Base-by-base conservation (phyloP, 441 rosid species). In the Arabidopsis hybrid region DNA sequence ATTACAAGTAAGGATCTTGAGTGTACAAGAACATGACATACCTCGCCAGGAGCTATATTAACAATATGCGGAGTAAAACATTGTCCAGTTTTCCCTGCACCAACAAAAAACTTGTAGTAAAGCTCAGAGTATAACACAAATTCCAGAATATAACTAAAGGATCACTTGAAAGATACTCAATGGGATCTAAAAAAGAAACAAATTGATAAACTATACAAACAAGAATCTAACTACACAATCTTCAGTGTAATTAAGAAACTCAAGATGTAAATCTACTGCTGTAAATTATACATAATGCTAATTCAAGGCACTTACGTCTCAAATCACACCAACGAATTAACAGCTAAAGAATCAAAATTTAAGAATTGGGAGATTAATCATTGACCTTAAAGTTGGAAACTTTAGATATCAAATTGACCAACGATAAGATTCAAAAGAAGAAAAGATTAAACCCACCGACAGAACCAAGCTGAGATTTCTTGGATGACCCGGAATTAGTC, bases 61-160 rank as follows among this genome's bases (percentile, higher is more conserved):
- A 95, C 82, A 13, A 95, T 86, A 86, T 93, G 91, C 1, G 96
- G 96, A 38, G 86, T 87, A 83, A 95, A 93, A 74, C 95, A 89
- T 31, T 89, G 93, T 67, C 97, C 97, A 10, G 86, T 82, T 80
- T 78, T 87, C 62, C 96, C 98, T 93, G 79, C 83, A 82, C 32
- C 68, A 31, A 31, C 21, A 16, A 7, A 8, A 21, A 39, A 59
- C 17, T 53, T 34, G 1, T 43, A 14, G 58, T 26, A 11, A 50
- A 51, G 49, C 26, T 21, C 26, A 21, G 26, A 21, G 26, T 21
- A 21, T 21, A 21, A 21, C 26, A 21, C 45, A 34, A 73, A 26
- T 45, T 12, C 39, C 64, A 63, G 16, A 43, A 43, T 13, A 34
- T 13, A n/a, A 55, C 42, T 53, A 8, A 11, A 61, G 60, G 10